Conservation (phyloP, 345 rosid genomes). For the Nephelium lappaceum region DNA sequence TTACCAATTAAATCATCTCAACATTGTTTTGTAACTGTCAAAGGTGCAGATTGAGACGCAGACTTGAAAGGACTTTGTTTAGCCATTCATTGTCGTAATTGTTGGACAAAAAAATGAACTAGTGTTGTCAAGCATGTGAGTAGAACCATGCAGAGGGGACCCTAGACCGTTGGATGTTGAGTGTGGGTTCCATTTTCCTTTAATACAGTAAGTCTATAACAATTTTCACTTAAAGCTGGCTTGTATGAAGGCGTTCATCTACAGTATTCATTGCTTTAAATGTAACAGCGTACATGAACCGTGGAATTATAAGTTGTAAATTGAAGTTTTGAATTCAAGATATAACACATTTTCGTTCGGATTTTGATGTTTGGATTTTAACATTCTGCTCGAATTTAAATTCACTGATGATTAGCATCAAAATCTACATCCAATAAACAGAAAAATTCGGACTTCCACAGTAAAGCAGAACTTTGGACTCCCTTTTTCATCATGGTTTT, state of each 20-base stretch:
- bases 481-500: neutral
- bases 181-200: conserved; percentile 8
- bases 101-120: neutral
- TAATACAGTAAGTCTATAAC: neutral
- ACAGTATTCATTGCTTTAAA: neutral
- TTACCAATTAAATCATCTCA: too few species aligned
- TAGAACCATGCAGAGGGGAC: neutral
- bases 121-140: neutral
- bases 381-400: too few species aligned
- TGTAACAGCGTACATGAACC: neutral
- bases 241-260: neutral
- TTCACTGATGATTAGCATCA: too few species aligned
- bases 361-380: too few species aligned
- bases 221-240: neutral
- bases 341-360: too few species aligned
- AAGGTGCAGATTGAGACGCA: neutral
- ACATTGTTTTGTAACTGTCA: too few species aligned
- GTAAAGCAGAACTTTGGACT: neutral
- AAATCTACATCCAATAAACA: too few species aligned
- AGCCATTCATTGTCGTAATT: neutral
- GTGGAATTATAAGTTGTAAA: neutral
- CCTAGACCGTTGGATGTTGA: neutral
- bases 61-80: neutral
- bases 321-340: neutral
- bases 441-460: too few species aligned